Evolutionary conservation across 139 green algal genomes (phyloP), one percentile per base, ranked within the genome.

Genomic region (Chlamydomonas schloesseri): DNA sequence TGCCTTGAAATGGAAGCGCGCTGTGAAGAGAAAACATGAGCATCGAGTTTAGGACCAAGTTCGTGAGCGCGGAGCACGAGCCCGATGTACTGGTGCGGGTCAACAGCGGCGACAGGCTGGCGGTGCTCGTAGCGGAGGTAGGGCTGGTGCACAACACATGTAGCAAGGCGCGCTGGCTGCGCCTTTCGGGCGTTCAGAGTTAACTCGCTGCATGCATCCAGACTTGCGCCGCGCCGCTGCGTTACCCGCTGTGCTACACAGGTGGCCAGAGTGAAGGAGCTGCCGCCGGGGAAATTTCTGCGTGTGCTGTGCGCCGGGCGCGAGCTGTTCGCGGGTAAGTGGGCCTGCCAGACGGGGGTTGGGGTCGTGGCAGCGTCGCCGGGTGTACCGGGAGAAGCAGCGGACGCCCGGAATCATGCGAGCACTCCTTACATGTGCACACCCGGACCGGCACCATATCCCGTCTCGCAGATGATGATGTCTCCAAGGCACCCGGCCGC

Each of bases 241-340:
- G n/a, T n/a, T n/a, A n/a, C n/a, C n/a, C n/a, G n/a, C n/a, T n/a
- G n/a, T n/a, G n/a, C n/a, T n/a, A n/a, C 42, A n/a, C 73, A 88
- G 83, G 73, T 88, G 8, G 60, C 57, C 24, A 26, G 65, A 31
- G 72, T 64, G 0, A 68, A 62, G 20, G 28, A 26, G 1, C 62
- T 88, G 57, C 42, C 65, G 0, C 34, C 58, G 2, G 26, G 64
- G 20, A 74, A 83, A 69, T 50, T 83, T 46, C 34, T 93, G 18
- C 73, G 89, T 17, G 77, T 93, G 21, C 70, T 93, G 0, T 90
- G 83, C 70, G 83, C 75, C 6, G 89, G 89, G 17, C 71, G 73
- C 18, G 89, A 93, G 57, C n/a, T 93, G 15, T 91, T 84, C 37
- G n/a, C 73, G 21, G 76, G 86, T 64, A 53, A 53, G 73, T 2